Conservation (phyloP, 805 yeast species). For the Ogataea pignaliae region DNA sequence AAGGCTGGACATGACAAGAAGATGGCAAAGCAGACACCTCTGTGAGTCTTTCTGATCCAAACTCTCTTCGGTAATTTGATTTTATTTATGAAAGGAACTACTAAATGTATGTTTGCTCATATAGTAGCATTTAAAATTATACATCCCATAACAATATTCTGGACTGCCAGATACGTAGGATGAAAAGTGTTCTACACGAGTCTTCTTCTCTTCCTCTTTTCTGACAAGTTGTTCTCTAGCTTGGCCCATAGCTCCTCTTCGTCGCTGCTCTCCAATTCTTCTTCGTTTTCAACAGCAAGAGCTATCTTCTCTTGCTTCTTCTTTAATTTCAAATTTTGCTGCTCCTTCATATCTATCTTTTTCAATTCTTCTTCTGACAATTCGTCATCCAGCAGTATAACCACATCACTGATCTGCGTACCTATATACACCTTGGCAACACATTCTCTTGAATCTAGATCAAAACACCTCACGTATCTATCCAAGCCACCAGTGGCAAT, state of each 20-base stretch:
- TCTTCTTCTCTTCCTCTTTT: slow-evolving; percentile 28
- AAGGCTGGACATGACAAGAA: slow-evolving; percentile 60
- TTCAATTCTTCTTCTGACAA: slow-evolving; percentile 23
- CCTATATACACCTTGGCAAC: slow-evolving; percentile 74
- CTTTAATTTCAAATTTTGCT: slow-evolving; percentile 26
- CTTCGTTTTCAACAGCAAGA: slow-evolving; percentile 33
- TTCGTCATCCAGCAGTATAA: slow-evolving; percentile 45
- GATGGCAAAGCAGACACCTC: slow-evolving; percentile 23
- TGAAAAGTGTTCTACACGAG: slow-evolving; percentile 1
- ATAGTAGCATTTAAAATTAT: background rate
- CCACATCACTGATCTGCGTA: slow-evolving; percentile 55
- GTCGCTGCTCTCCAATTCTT: slow-evolving; percentile 29
- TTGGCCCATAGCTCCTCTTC: slow-evolving; percentile 32
- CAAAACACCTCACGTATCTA: slow-evolving; percentile 76
- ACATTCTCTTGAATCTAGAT: slow-evolving; percentile 51
- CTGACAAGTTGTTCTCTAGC: slow-evolving; percentile 19
- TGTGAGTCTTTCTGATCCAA: no score
- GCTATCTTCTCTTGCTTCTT: slow-evolving; percentile 36
- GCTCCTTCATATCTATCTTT: slow-evolving; percentile 17
- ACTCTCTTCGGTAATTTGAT: background rate
- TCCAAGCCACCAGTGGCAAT: slow-evolving; percentile 83
- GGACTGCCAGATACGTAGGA: background rate
- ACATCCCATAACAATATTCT: background rate
- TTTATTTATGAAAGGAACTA: slow-evolving; percentile 2
- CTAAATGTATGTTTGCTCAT: background rate